phyloP scores from a whole-genome alignment of 768 basidiomycete species.

The Pleurotus djamor region DNA sequence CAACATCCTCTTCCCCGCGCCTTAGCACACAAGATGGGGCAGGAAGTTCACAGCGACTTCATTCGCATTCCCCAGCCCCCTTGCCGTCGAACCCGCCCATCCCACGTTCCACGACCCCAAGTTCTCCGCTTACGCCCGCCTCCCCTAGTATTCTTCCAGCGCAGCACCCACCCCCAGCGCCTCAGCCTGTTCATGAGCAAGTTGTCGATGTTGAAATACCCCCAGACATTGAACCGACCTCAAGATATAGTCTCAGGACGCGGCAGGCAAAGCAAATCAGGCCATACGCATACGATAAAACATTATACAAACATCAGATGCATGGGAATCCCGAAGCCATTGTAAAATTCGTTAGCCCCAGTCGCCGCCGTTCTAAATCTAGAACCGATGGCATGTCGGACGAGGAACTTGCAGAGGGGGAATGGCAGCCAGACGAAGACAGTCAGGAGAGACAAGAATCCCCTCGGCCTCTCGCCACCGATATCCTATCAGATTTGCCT shows the following conservation, averaged over 20 bases:
- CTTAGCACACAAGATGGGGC: too few species aligned
- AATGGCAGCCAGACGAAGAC: constrained; percentile 14
- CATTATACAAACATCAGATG: constrained; percentile 49
- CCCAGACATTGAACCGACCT: background rate
- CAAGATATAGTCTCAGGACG: constrained; percentile 51
- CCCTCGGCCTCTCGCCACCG: constrained; percentile 22
- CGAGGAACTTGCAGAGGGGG: constrained; percentile 17
- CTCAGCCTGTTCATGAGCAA: background rate
- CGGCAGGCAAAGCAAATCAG: constrained; percentile 55
- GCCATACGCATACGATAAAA: constrained; percentile 59
- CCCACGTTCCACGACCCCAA: too few species aligned
- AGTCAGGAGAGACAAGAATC: constrained; percentile 1
- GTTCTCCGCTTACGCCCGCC: too few species aligned
- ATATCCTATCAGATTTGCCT: constrained; percentile 31
- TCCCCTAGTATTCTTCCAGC: too few species aligned
- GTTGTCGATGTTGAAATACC: background rate
- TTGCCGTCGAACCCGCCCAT: too few species aligned
- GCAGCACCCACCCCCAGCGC: background rate
- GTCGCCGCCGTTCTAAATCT: constrained; percentile 11
- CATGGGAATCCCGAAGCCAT: constrained; percentile 65
- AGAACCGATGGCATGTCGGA: constrained; percentile 22
- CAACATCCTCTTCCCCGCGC: too few species aligned
- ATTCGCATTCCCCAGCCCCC: too few species aligned
- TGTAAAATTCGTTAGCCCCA: constrained; percentile 43
- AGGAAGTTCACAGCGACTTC: too few species aligned